These are phyloP conservation scores for Candida berthetii DNA, from an alignment of 805 yeast genomes.

Conservation along the genomic window DNA sequence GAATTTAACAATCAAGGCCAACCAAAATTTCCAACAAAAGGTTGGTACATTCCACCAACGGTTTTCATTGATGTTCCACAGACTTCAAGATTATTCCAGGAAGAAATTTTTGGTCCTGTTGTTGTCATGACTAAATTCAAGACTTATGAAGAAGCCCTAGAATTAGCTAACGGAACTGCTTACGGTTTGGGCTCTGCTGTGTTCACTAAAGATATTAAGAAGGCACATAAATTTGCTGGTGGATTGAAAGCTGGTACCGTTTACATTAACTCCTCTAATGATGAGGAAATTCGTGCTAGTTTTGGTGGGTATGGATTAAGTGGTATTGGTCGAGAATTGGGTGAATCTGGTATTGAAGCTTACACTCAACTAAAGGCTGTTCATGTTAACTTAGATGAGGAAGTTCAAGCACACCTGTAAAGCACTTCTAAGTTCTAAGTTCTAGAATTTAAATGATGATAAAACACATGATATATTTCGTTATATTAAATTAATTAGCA, in stretches of 20 bases:
- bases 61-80: conserved; percentile 67
- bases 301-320: conserved; percentile 73
- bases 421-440: too few species aligned
- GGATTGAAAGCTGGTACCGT: conserved; percentile 62
- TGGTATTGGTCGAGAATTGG: not conserved
- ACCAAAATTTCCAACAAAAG: conserved; percentile 31
- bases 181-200: conserved; percentile 84
- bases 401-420: too few species aligned
- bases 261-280: conserved; percentile 66
- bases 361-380: conserved; percentile 76
- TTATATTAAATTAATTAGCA: too few species aligned
- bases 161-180: conserved; percentile 61
- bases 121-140: conserved; percentile 61
- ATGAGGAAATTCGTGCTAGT: conserved; percentile 58
- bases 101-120: conserved; percentile 89
- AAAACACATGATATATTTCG: too few species aligned
- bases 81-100: conserved; percentile 59
- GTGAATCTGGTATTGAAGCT: conserved; percentile 51
- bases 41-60: conserved; percentile 71
- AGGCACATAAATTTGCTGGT: conserved; percentile 59
- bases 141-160: conserved; percentile 61
- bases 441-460: too few species aligned
- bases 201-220: conserved; percentile 60
- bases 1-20: not conserved
- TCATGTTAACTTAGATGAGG: conserved; percentile 55